Conservation (phyloP, 2,329 filamentous ascomycete genomes). For the Mycocentrospora acerina region DNA sequence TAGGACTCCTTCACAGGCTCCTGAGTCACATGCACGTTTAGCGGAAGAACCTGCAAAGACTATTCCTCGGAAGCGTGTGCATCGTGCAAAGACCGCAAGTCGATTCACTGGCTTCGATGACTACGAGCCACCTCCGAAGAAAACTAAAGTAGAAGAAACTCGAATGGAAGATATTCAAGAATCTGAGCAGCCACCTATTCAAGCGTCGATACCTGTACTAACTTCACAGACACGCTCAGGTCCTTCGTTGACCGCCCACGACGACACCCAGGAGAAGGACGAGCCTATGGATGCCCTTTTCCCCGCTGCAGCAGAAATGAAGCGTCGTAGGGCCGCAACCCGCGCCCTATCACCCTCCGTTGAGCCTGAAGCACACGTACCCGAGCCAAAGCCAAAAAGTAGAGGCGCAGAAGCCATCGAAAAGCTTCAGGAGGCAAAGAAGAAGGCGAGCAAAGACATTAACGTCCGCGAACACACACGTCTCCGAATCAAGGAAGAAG, state of each 20-base stretch:
- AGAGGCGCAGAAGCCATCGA: constrained; percentile 46
- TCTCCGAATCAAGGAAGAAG: constrained; percentile 54
- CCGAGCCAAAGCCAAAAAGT: constrained; percentile 15
- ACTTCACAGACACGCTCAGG: constrained; percentile 20
- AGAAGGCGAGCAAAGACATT: constrained; percentile 57
- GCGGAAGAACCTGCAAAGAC: constrained; percentile 23
- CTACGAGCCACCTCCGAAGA: constrained; percentile 40
- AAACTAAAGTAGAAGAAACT: constrained; percentile 28
- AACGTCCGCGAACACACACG: constrained; percentile 59
- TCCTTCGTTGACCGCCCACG: constrained; percentile 38
- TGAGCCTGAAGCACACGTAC: constrained; percentile 43
- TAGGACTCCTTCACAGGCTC: constrained; percentile 18
- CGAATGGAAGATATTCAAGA: constrained; percentile 30
- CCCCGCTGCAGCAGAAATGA: constrained; percentile 74
- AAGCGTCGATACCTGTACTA: constrained; percentile 8
- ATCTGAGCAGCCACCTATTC: constrained; percentile 7
- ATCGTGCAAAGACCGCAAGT: constrained; percentile 41
- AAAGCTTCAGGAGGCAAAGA: constrained; percentile 36
- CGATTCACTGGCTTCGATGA: constrained; percentile 77
- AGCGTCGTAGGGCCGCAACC: constrained; percentile 62
- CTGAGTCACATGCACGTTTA: constrained; percentile 14
- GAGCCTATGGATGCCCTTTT: constrained; percentile 72
- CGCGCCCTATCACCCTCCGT: constrained; percentile 29
- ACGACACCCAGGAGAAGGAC: constrained; percentile 39
- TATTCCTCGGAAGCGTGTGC: constrained; percentile 33